Base-by-base conservation (phyloP, 2,329 filamentous ascomycete genomes). In the Colletotrichum limetticola region DNA sequence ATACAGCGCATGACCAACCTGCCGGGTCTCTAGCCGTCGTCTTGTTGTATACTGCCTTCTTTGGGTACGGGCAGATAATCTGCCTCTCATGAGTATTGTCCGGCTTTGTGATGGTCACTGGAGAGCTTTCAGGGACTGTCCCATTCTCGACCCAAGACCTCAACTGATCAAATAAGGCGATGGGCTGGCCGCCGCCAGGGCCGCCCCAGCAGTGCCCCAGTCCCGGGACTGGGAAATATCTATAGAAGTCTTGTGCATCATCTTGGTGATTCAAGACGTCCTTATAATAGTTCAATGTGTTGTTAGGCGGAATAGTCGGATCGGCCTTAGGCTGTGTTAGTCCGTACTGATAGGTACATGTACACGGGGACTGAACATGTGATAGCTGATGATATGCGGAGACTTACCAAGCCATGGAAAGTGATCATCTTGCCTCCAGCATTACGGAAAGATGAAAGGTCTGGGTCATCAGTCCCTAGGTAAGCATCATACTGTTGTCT, bases 401-500 rank as follows among this genome's bases (percentile, higher is more conserved):
- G 16, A 72, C 74, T 71, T 57, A 75, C 76, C 7, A 75, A n/a
- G 58, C 86, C 86, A 74, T 88, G 86, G 22, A 81, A 88, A 71
- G 86, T 83, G 4, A 89, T 79, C 19, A 89, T 78, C 76, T 88
- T 88, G 12, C 85, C 86, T n/a, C 86, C 86, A 0, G 79, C 74
- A 1, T 78, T 68, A 5, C 83, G 78, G 72, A 82, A 84, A 0
- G 74, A 73, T 0, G 76, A 60, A 2, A 83, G 71, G 49, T 79
- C 79, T 58, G 79, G 77, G 58, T 79, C 76, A 42, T 77, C 74
- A 9, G 80, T 77, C 8, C 76, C 76, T 74, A 80, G 79, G 4
- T 78, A 57, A 14, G 63, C 56, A 22, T 57, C 63, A 16, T 30
- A 66, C 8, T 66, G 52, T 42, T 68, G 56, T 52, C 42, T 53